Evolutionary conservation across 202 grass and related monocot species (phyloP).

Genomic region (Hordeum pubiflorum): DNA sequence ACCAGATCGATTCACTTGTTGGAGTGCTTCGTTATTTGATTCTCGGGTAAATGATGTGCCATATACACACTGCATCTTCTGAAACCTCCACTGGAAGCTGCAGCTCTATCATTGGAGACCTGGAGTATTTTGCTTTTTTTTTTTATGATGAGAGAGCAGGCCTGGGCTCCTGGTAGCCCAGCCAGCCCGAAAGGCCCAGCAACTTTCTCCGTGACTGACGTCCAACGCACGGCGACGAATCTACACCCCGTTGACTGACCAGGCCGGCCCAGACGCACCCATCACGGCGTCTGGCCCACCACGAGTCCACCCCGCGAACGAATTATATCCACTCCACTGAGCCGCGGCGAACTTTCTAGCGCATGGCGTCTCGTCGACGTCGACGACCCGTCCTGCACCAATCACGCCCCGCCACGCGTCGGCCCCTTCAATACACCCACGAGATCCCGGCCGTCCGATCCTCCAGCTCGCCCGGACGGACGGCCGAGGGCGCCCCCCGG

Average conservation of each 20-base stretch:
- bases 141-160: too few relatives aligned
- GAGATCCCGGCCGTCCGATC: slow-evolving; percentile 25
- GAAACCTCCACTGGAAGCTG: too few relatives aligned
- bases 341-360: slow-evolving; percentile 44
- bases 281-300: background rate
- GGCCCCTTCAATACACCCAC: accelerated
- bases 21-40: too few relatives aligned
- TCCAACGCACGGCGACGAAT: background rate
- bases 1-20: too few relatives aligned
- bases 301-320: background rate
- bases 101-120: too few relatives aligned
- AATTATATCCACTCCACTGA: slow-evolving; percentile 25
- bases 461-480: slow-evolving; percentile 18
- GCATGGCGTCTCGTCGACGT: slow-evolving; percentile 28
- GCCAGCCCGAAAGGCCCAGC: background rate
- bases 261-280: background rate
- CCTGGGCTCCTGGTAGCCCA: background rate
- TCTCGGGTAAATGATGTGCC: too few relatives aligned
- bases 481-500: background rate
- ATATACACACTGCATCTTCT: too few relatives aligned
- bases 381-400: background rate
- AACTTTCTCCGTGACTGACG: background rate
- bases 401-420: background rate
- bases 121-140: too few relatives aligned
- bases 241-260: slow-evolving; percentile 18